These are phyloP conservation scores for Leucocoprinus leucothites DNA, from an alignment of 768 basidiomycete species.

Conservation along the genomic window DNA sequence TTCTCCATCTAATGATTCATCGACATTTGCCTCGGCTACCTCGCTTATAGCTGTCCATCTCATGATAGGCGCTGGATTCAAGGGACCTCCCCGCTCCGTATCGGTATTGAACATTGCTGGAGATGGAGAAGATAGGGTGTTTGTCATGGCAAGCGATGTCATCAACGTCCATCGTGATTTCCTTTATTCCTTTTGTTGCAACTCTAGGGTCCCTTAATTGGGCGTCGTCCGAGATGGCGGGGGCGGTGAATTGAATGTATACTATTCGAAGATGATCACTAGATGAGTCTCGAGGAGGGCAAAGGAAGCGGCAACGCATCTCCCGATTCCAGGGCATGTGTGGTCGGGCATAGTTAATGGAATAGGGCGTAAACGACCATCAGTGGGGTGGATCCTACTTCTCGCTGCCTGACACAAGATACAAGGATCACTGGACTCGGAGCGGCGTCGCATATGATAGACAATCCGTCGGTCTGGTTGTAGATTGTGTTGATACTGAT, in stretches of 20 bases:
- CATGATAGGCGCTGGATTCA: neutral
- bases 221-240: neutral
- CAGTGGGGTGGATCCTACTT: neutral
- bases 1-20: neutral
- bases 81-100: conserved; percentile 8
- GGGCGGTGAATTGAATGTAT: too few species aligned
- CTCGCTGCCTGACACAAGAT: neutral
- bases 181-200: neutral
- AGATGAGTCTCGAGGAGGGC: too few species aligned
- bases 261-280: too few species aligned
- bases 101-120: neutral
- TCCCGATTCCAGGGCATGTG: neutral
- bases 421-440: neutral
- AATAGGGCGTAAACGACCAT: neutral
- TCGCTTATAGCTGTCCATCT: conserved; percentile 1
- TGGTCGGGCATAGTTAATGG: neutral
- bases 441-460: neutral
- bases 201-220: neutral
- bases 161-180: neutral
- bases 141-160: conserved; percentile 6
- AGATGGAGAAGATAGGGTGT: neutral
- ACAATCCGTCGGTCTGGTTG: neutral
- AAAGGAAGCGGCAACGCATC: neutral
- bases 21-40: conserved; percentile 7
- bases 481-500: too few species aligned